A percentile compares a stretch with the other conserved stretches of the same genome.
phyloP scores from a whole-genome alignment of 106 monocot species.

The Acanthochlamys bracteata region DNA sequence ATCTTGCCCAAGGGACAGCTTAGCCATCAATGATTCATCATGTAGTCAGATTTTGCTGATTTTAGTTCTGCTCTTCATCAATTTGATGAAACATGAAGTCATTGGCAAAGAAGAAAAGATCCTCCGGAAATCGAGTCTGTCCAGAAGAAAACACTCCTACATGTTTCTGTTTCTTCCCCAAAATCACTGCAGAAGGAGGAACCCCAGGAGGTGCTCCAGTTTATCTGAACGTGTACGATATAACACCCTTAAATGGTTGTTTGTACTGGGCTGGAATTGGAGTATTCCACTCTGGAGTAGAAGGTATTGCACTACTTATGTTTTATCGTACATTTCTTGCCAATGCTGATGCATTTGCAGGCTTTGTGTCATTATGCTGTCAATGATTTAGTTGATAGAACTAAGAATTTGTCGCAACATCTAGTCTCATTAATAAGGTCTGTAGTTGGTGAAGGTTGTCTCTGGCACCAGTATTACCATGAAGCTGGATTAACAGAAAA shows the following conservation, averaged over 20 bases:
- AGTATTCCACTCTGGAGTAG: conserved; percentile 56
- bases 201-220: conserved; percentile 35
- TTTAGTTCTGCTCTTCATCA: background rate
- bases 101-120: conserved; percentile 38
- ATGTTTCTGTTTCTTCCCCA: conserved; percentile 59
- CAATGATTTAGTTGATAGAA: no score
- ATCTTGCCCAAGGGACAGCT: no score
- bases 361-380: no score
- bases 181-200: conserved; percentile 30
- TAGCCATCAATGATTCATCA: background rate
- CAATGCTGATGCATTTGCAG: no score
- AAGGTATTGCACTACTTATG: conserved; percentile 26
- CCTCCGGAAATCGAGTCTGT: conserved; percentile 20
- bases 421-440: no score
- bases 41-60: background rate
- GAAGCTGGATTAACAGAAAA: no score
- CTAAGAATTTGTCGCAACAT: no score
- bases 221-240: conserved; percentile 65
- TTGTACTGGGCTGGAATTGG: conserved; percentile 61
- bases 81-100: conserved; percentile 33
- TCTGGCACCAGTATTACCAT: no score
- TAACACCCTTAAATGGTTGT: conserved; percentile 55
- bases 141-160: conserved; percentile 22
- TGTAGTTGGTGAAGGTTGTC: no score
- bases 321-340: background rate